Evolutionary conservation across 2,329 filamentous ascomycete species (phyloP).

Genomic region (Aspergillus latus): DNA sequence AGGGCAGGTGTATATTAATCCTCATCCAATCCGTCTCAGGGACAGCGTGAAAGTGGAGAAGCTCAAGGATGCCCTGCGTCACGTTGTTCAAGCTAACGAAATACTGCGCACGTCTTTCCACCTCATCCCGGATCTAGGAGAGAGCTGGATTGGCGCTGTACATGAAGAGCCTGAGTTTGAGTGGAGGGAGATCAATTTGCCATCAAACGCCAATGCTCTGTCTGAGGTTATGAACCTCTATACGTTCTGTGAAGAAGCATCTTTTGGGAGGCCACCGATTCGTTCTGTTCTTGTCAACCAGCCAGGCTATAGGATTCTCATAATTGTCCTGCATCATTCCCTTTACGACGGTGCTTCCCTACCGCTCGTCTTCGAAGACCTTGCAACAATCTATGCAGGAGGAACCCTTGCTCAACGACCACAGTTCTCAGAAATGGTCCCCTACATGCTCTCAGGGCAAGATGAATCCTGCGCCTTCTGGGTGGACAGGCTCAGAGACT

Average conservation of each 20-base stretch:
- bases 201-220: conserved; percentile 17
- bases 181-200: conserved; percentile 23
- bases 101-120: conserved; percentile 64
- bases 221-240: conserved; percentile 15
- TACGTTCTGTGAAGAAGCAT: conserved; percentile 20
- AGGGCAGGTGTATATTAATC: conserved; percentile 67
- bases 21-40: conserved; percentile 61
- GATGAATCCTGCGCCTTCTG: conserved; percentile 43
- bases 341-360: conserved; percentile 85
- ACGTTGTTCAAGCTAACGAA: conserved; percentile 53
- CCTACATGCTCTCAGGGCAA: conserved; percentile 48
- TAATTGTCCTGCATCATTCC: conserved; percentile 74
- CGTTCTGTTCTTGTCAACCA: conserved; percentile 34
- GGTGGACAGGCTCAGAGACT: conserved; percentile 23
- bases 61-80: conserved; percentile 59
- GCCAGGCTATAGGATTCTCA: conserved; percentile 38
- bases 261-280: conserved; percentile 33
- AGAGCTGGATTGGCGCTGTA: conserved; percentile 30
- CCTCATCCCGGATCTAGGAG: conserved; percentile 21
- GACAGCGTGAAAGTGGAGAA: conserved; percentile 43
- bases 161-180: conserved; percentile 22
- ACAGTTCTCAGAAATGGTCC: conserved; percentile 52
- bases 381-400: conserved; percentile 61
- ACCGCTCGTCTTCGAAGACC: conserved; percentile 67
- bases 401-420: conserved; percentile 15